Conservation (phyloP, 108 stramenopile species). For the Nitzschia palea region DNA sequence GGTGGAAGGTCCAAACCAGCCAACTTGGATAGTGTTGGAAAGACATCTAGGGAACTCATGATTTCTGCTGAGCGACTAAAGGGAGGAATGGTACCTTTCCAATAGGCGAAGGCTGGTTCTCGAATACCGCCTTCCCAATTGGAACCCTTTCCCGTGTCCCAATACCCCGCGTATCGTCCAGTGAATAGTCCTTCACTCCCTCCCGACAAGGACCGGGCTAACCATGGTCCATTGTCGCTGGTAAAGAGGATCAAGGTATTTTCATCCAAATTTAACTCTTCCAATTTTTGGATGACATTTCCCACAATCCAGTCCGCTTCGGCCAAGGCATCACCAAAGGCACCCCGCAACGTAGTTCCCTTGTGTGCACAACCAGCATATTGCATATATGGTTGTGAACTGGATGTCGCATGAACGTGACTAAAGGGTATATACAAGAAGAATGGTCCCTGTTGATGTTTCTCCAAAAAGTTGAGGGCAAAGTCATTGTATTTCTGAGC, state of each 20-base stretch:
- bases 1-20: slow-evolving; percentile 40
- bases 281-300: slow-evolving; percentile 28
- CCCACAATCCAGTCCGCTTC: slow-evolving; percentile 53
- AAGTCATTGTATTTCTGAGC: slow-evolving; percentile 43
- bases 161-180: slow-evolving; percentile 38
- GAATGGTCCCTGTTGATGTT: slow-evolving; percentile 38
- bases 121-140: slow-evolving; percentile 54
- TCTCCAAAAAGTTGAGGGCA: slow-evolving; percentile 38
- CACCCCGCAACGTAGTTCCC: slow-evolving; percentile 29
- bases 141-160: slow-evolving; percentile 45
- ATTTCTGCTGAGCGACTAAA: slow-evolving; percentile 32
- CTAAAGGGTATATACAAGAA: slow-evolving; percentile 58
- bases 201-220: slow-evolving; percentile 11
- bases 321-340: slow-evolving; percentile 51
- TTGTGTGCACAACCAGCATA: slow-evolving; percentile 31
- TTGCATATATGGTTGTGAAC: slow-evolving; percentile 24
- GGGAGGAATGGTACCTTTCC: slow-evolving; percentile 43
- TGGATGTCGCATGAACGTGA: slow-evolving; percentile 47
- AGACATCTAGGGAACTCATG: slow-evolving; percentile 45
- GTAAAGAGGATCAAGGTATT: slow-evolving; percentile 46
- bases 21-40: slow-evolving; percentile 45
- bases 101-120: slow-evolving; percentile 46
- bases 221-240: slow-evolving; percentile 53
- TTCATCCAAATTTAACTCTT: slow-evolving; percentile 26
- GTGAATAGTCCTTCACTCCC: slow-evolving; percentile 42